Base-by-base conservation (phyloP, 306 rosid species). In the Pterocarpus macrocarpus region DNA sequence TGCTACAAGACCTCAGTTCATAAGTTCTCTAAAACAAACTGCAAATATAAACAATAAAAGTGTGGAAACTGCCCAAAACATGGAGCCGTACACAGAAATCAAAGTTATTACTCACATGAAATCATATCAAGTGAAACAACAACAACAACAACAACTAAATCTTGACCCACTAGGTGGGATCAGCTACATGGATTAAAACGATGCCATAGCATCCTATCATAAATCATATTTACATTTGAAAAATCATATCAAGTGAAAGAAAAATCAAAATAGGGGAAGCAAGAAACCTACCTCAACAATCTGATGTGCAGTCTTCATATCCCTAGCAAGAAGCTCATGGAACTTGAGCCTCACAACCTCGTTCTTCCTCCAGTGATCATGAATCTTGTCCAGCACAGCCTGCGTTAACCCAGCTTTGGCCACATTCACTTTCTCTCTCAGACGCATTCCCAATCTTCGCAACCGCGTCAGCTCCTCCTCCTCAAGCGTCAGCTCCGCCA, bases 331-430 rank as follows among this genome's bases (percentile, higher is more conserved):
- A 13, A 78, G 85, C 81, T 96, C 97, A 71, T 96, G 94, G 79
- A 96, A 96, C 85, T 96, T 96, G 75, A 96, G 99, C 87, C 91
- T 86, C 6, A 90, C 98, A 64, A 96, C 22, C 85, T 93, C 98
- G 81, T 88, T 89, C 88, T 81, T 88, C 78, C 89, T 90, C 99
- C 99, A 96, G 0, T 70, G 88, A 12, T 73, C 85, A 49, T 96
- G 98, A 87, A 96, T 90, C 79, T 89, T 93, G 64, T 92, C 90
- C 3, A 93, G 85, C 28, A 96, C 99, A 2, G 88, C 75, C 85
- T 85, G 92, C 0, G 95, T 93, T 14, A 92, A 80, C 45, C 99
- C 99, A 0, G 98, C 98, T 79, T 96, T 86, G 5, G 99, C 97
- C 17, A 96, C 81, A 77, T 84, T 92, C n/a, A 96, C 38, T 73